phyloP scores from a whole-genome alignment of 306 rosid genomes.

The Argentina anserina region DNA sequence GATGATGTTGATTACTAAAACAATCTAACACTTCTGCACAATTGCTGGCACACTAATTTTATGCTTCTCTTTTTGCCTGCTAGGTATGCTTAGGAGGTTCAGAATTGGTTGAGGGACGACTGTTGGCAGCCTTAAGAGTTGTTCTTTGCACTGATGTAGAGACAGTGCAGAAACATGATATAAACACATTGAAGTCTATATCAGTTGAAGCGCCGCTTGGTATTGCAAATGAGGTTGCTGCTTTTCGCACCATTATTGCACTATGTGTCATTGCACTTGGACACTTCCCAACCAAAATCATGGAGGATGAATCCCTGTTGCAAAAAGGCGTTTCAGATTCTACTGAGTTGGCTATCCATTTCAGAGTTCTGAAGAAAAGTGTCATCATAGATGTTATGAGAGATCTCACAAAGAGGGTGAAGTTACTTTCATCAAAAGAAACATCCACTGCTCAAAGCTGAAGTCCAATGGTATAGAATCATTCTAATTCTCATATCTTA shows the following conservation, averaged over 20 bases:
- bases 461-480: conserved; percentile 1
- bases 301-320: conserved; percentile 76
- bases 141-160: conserved; percentile 49
- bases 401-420: conserved; percentile 73
- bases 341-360: conserved; percentile 65
- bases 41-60: not conserved
- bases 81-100: conserved; percentile 84
- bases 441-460: conserved; percentile 39
- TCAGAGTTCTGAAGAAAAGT: conserved; percentile 81
- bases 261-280: conserved; percentile 80
- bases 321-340: conserved; percentile 53
- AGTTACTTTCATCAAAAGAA: conserved; percentile 56
- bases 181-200: conserved; percentile 55
- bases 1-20: not conserved
- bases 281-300: conserved; percentile 87
- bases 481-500: not conserved
- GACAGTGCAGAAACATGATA: conserved; percentile 51
- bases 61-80: not conserved
- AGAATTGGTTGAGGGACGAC: conserved; percentile 72
- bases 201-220: conserved; percentile 85
- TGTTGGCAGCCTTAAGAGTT: conserved; percentile 79
- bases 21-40: not conserved
- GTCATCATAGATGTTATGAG: conserved; percentile 67
- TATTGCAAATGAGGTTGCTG: conserved; percentile 61
- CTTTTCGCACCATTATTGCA: conserved; percentile 65